phyloP scores from a whole-genome alignment of 2,329 filamentous ascomycete genomes.

The Beauveria asiatica region DNA sequence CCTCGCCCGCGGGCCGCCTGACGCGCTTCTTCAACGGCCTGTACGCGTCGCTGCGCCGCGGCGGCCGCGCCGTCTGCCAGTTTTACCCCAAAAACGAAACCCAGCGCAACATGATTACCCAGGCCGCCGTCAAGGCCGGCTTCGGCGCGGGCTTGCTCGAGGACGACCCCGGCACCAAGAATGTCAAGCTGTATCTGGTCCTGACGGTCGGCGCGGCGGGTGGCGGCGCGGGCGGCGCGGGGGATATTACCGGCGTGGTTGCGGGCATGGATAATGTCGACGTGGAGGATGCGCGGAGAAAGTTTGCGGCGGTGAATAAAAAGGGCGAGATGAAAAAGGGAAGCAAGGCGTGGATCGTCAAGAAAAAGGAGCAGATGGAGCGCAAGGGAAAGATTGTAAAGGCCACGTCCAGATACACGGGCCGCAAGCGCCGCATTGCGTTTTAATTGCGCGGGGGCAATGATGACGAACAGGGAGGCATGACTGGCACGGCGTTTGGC shows the following conservation, averaged over 20 bases:
- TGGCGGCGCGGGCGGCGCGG: constrained; percentile 30
- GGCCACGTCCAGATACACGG: constrained; percentile 85
- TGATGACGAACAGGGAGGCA: constrained; percentile 1
- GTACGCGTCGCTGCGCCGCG: constrained; percentile 74
- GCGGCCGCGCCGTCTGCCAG: constrained; percentile 86
- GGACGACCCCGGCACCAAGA: constrained; percentile 95
- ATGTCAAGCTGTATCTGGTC: constrained; percentile 91
- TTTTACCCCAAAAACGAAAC: constrained; percentile 96
- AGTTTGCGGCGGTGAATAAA: constrained; percentile 37
- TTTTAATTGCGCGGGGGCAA: constrained; percentile 44
- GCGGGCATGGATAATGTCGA: constrained; percentile 83
- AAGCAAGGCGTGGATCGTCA: constrained; percentile 73
- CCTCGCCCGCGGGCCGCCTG: constrained; percentile 68
- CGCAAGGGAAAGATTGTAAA: constrained; percentile 93
- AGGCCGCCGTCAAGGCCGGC: constrained; percentile 83
- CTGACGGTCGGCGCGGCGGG: constrained; percentile 69
- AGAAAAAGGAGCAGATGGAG: constrained; percentile 90
- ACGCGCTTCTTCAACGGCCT: constrained; percentile 86
- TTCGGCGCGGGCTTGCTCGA: constrained; percentile 93
- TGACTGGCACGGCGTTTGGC: constrained; percentile 18
- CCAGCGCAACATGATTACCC: constrained; percentile 86
- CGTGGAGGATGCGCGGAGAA: constrained; percentile 60
- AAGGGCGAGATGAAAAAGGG: constrained; percentile 59
- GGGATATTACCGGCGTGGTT: constrained; percentile 87
- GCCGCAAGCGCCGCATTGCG: constrained; percentile 69